phyloP scores from a whole-genome alignment of 2,329 filamentous ascomycete species.

The Talaromyces sp. region DNA sequence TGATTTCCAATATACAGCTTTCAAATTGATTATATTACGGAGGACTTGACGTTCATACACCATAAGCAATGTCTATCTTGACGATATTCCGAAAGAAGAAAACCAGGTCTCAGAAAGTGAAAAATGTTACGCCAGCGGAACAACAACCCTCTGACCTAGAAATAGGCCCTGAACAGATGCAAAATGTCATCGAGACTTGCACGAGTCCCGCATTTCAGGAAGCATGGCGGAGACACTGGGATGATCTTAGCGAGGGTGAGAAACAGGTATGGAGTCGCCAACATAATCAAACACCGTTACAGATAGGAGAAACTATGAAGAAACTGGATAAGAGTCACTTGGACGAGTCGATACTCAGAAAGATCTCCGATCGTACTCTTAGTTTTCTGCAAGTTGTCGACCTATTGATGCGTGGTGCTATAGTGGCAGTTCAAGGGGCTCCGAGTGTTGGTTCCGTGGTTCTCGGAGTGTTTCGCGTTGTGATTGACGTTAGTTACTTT shows the following conservation, averaged over 20 bases:
- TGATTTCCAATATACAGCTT: not conserved
- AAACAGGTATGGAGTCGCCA: conserved; percentile 10
- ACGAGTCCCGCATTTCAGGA: conserved; percentile 18
- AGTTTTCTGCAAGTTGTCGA: not conserved
- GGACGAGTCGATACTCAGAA: not conserved
- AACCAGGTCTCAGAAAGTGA: not conserved
- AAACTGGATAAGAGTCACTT: conserved; percentile 2
- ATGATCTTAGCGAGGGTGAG: conserved; percentile 13
- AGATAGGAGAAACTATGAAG: conserved; percentile 7
- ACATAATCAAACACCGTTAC: not conserved
- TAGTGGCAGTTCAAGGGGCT: conserved; percentile 2
- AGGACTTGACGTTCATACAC: not conserved
- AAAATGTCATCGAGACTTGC: not conserved
- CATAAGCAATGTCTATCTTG: conserved; percentile 7
- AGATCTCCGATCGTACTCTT: not conserved
- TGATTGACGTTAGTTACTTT: not conserved
- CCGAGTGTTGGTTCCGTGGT: conserved; percentile 13
- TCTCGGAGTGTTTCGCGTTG: conserved; percentile 5
- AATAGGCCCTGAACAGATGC: not conserved
- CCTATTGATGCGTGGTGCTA: conserved; percentile 8
- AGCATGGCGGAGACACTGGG: conserved; percentile 18
- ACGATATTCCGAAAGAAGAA: conserved; percentile 11
- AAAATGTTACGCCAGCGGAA: not conserved
- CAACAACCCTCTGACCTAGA: not conserved
- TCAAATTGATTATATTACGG: not conserved